Evolutionary conservation across 345 rosid species (phyloP).

Genomic region (Aegle marmelos): DNA sequence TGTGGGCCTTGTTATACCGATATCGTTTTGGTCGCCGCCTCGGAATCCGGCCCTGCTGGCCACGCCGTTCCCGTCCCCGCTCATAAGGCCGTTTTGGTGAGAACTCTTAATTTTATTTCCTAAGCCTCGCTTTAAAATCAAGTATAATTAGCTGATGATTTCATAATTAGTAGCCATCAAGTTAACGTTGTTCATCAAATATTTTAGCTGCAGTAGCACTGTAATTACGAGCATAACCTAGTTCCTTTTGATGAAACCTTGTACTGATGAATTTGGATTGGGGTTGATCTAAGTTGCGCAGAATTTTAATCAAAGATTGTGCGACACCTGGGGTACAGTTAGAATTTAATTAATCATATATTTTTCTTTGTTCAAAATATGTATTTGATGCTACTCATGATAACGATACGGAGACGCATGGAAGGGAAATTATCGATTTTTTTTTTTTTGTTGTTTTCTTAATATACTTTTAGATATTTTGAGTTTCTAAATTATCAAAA

Average conservation of each 20-base stretch:
- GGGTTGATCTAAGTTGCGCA: too few species aligned
- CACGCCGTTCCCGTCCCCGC: slow-evolving; percentile 57
- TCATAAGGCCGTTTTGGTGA: slow-evolving; percentile 69
- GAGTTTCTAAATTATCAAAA: background rate
- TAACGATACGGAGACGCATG: background rate
- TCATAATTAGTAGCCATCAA: too few species aligned
- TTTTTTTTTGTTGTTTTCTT: background rate
- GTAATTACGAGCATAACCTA: too few species aligned
- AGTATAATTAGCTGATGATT: too few species aligned
- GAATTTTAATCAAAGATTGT: too few species aligned
- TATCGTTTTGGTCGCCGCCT: slow-evolving; percentile 61
- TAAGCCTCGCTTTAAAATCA: background rate
- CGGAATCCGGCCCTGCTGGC: slow-evolving; percentile 32
- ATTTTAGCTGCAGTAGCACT: background rate
- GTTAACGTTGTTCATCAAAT: too few species aligned
- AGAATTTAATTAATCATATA: too few species aligned
- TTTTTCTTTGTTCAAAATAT: too few species aligned
- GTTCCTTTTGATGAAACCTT: background rate
- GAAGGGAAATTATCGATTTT: background rate
- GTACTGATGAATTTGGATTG: background rate
- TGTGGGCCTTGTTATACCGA: slow-evolving; percentile 43
- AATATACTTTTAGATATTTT: background rate
- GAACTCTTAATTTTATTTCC: background rate
- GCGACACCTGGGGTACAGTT: too few species aligned
- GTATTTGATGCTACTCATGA: background rate